These are phyloP conservation scores for Lipomyces mesembrius DNA, from an alignment of 805 yeast genomes.

Conservation along the genomic window DNA sequence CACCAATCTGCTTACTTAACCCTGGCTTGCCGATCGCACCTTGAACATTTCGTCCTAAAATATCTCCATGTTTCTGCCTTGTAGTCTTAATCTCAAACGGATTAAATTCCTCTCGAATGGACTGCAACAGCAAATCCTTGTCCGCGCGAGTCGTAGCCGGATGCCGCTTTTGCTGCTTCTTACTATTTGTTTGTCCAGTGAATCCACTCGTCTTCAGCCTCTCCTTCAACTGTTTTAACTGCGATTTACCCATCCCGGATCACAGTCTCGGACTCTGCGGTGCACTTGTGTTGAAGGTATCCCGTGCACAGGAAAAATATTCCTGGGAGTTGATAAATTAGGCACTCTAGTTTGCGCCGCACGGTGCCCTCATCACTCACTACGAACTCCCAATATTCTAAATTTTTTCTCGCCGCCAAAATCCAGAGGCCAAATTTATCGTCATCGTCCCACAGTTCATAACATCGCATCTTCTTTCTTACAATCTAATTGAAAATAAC, in stretches of 20 bases:
- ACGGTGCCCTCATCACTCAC: not conserved
- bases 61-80: conserved; percentile 60
- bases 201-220: conserved; percentile 77
- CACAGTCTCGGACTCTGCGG: not conserved
- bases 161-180: conserved; percentile 50
- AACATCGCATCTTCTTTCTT: not conserved
- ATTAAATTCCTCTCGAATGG: conserved; percentile 82
- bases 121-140: conserved; percentile 57
- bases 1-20: conserved; percentile 68
- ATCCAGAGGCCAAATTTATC: not conserved
- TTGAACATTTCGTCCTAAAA: conserved; percentile 51
- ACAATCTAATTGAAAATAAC: conserved; percentile 20
- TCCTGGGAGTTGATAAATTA: not conserved
- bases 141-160: conserved; percentile 63
- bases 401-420: not conserved
- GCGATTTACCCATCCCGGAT: conserved; percentile 76
- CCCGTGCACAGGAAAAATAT: not conserved
- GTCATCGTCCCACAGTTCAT: not conserved
- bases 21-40: conserved; percentile 71
- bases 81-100: conserved; percentile 83
- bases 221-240: conserved; percentile 79
- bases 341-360: conserved; percentile 1
- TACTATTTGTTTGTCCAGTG: conserved; percentile 78
- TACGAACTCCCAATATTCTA: conserved; percentile 9
- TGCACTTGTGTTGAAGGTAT: not conserved